These are phyloP conservation scores for Leccinellum luteum DNA, from an alignment of 768 basidiomycete species.

Conservation along the genomic window DNA sequence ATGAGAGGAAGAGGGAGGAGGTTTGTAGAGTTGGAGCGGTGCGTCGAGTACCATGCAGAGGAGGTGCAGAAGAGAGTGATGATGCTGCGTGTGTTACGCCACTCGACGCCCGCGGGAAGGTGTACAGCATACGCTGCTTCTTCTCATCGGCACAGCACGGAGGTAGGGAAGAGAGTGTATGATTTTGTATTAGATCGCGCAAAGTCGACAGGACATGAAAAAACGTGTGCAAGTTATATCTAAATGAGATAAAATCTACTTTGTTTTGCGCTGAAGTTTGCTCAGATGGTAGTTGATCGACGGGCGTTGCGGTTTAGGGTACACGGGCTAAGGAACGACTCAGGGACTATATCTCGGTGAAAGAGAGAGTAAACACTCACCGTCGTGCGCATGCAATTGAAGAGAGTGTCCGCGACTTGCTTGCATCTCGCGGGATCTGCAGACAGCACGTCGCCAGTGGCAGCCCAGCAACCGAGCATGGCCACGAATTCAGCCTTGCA, in stretches of 20 bases:
- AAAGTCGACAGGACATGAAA: neutral
- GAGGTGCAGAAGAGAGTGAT: neutral
- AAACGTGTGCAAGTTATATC: conserved; percentile 16
- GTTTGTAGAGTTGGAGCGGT: conserved; percentile 22
- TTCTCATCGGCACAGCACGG: neutral
- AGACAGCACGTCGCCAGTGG: conserved; percentile 59
- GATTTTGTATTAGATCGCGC: neutral
- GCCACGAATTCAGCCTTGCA: conserved; percentile 55
- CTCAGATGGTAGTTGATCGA: conserved; percentile 91
- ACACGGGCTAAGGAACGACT: conserved; percentile 50
- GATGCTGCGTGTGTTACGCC: conserved; percentile 5
- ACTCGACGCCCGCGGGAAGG: conserved; percentile 13
- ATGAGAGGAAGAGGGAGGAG: conserved; percentile 25
- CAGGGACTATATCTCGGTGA: too few relatives aligned
- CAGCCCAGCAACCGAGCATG: conserved; percentile 89
- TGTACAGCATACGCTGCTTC: conserved; percentile 12
- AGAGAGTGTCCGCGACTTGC: conserved; percentile 57
- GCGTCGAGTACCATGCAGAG: conserved; percentile 11
- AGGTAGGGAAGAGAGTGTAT: neutral
- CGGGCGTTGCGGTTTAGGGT: conserved; percentile 64
- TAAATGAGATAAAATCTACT: conserved; percentile 51
- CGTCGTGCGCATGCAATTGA: conserved; percentile 82
- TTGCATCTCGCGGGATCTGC: conserved; percentile 48
- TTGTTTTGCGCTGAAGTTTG: conserved; percentile 70
- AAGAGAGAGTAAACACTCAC: conserved; percentile 37